A percentile compares a stretch with the other conserved stretches of the same genome.
Conservation (phyloP, 306 rosid species). For the Oemleria cerasiformis region DNA sequence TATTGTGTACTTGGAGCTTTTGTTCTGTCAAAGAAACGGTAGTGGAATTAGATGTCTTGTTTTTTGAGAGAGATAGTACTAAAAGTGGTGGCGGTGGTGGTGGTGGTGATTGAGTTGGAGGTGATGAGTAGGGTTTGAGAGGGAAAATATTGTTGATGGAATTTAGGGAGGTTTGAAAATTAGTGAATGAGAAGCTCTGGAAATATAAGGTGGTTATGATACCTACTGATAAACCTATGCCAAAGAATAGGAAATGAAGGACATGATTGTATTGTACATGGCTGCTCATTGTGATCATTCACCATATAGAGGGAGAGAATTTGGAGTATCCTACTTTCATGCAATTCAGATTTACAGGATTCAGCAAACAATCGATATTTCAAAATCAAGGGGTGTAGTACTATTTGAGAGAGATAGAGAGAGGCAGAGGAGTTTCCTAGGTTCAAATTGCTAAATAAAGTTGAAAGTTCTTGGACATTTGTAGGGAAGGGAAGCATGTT, state of each 20-base stretch:
- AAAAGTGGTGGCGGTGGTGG: neutral
- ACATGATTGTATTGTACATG: conserved; percentile 28
- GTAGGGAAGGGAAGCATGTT: conserved; percentile 10
- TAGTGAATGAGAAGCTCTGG: conserved; percentile 28
- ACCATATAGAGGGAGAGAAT: too few relatives aligned
- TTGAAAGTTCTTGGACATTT: neutral
- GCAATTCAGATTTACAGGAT: too few relatives aligned
- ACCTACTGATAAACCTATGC: conserved; percentile 45
- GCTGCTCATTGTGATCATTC: conserved; percentile 12
- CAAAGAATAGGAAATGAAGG: conserved; percentile 30
- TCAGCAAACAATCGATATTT: too few relatives aligned
- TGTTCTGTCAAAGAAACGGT: conserved; percentile 17
- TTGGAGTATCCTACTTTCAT: too few relatives aligned
- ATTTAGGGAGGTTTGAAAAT: conserved; percentile 9
- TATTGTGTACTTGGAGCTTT: conserved; percentile 35
- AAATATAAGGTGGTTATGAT: conserved; percentile 30
- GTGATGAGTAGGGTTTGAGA: neutral
- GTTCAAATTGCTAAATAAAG: too few relatives aligned
- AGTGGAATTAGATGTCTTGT: conserved; percentile 1
- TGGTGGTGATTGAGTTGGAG: neutral
- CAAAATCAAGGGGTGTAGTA: too few relatives aligned
- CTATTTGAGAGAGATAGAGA: conserved; percentile 9
- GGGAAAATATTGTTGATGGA: neutral
- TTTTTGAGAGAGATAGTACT: neutral
- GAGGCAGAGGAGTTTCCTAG: neutral